A percentile compares a stretch with the other conserved stretches of the same genome.
Evolutionary conservation across 441 rosid species (phyloP).

Genomic region (Populus hybrid): DNA sequence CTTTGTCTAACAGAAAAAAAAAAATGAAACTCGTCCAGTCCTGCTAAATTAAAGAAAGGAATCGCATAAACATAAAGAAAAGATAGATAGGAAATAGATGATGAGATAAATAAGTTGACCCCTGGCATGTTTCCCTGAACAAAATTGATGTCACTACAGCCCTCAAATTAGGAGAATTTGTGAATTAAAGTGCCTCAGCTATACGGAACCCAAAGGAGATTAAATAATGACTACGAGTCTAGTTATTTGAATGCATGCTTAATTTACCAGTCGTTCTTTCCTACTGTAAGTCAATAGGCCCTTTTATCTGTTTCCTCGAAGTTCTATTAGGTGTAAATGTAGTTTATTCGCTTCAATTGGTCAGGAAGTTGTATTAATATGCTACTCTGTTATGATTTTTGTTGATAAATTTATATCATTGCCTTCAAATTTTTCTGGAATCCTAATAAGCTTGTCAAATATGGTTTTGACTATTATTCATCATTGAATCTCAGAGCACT

Average conservation of each 20-base stretch:
- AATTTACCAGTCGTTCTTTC: not conserved
- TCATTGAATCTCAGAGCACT: not conserved
- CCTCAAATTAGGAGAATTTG: not conserved
- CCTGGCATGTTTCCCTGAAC: not conserved
- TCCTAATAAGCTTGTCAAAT: not conserved
- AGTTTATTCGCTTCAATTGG: not conserved
- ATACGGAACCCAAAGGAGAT: not conserved
- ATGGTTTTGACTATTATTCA: not conserved
- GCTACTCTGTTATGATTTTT: not conserved
- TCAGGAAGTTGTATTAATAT: not conserved
- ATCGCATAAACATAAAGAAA: not conserved
- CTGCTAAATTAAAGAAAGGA: not conserved
- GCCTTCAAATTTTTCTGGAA: not conserved
- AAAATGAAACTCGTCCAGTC: not conserved
- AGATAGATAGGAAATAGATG: not conserved
- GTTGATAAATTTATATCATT: not conserved
- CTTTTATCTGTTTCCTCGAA: not conserved
- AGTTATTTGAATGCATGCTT: not conserved
- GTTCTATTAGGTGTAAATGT: not conserved
- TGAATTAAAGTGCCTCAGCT: not conserved
- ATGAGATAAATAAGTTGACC: not conserved
- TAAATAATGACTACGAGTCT: not conserved
- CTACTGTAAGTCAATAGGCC: not conserved
- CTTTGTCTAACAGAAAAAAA: not conserved
- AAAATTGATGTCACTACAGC: not conserved